Evolutionary conservation across 257 asterid genomes (phyloP), one percentile per base, ranked within the genome.

Genomic region (Jaltomata sinuosa): DNA sequence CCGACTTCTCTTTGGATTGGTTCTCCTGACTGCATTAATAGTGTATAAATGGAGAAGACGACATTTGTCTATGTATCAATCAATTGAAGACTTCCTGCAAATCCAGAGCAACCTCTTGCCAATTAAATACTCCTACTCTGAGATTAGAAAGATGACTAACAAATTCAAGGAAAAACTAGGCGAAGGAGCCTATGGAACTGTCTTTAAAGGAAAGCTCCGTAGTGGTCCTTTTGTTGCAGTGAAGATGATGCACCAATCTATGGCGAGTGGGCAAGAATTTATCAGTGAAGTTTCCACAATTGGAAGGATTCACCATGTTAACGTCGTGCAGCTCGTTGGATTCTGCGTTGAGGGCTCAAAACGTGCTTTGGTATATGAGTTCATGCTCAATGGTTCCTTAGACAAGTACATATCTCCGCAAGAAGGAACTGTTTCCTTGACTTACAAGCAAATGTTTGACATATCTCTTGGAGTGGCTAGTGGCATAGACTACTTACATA

Each of bases 161-260:
- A 90, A 87, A 55, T 88, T 91, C 87, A 87, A 84, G 85, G 83
- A 89, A 21, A 88, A 89, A 84, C 27, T 90, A 82, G 94, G 94
- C 0, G 89, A 85, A 86, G 92, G 95, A 45, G 87, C 87, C 32
- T 87, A 85, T 83, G 95, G 93, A 31, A 77, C 88, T 19, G 92
- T 91, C 36, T 92, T 53, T 69, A 88, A 82, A 86, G 96, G 94
- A 85, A 88, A 87, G 5, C 92, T 93, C 15, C 86, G 88, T 0
- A 90, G 94, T 80, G 93, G 94, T 8, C 90, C 90, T 64, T 54
- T 27, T 52, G 93, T 80, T 57, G 91, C 94, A 21, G 88, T 91
- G 27, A 88, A 90, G 84, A 88, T 88, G 89, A 83, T 88, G 88
- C 69, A 7, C 6, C 83, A 68, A 34, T 88, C 88, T 29, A 76